Evolutionary conservation across 345 rosid species (phyloP), one percentile per base, ranked within the genome.

Genomic region (Turnera subulata): DNA sequence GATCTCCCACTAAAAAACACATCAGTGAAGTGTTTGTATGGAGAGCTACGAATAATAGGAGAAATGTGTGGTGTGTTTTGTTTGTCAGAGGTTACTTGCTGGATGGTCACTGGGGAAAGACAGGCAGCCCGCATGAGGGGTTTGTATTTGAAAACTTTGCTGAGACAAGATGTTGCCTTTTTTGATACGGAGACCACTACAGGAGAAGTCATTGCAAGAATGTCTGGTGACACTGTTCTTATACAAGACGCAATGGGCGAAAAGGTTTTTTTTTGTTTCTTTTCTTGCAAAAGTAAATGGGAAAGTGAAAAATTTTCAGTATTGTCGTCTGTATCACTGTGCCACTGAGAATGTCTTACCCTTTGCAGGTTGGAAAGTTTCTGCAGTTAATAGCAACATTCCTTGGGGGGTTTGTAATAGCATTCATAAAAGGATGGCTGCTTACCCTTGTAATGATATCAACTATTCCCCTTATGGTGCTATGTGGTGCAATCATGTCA

Each of bases 101-200:
- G 78, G 78, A 74, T 66, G 72, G 68, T 66, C 57, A 74, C 77
- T 6, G 77, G 77, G 11, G 77, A 73, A 56, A 54, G 77, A 32
- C 78, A 66, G 23, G 75, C 75, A 0, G 62, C 79, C 9, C 52
- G 61, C 26, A 70, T 75, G 18, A 58, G 79, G 40, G 35, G 56
- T 32, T 38, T 66, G 17, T 75, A 75, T 51, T 26, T 75, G 56
- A 62, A 54, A 55, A 39, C 78, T 7, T 58, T 75, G 32, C 37
- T 75, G 35, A 62, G 72, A 42, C 79, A 74, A 39, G 79, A 75
- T 13, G 17, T 74, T 18, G 51, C 49, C 18, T 74, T 42, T 39
- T 74, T 74, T 0, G 79, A 70, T 19, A 49, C 19, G 63, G 66
- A 74, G 62, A 65, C 71, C 4, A 66, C 46, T 37, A 70, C 75